A percentile compares a stretch with the other conserved stretches of the same genome.
These are phyloP conservation scores for Fusarium beomiforme DNA, from an alignment of 2,329 filamentous ascomycete genomes.

Conservation along the genomic window DNA sequence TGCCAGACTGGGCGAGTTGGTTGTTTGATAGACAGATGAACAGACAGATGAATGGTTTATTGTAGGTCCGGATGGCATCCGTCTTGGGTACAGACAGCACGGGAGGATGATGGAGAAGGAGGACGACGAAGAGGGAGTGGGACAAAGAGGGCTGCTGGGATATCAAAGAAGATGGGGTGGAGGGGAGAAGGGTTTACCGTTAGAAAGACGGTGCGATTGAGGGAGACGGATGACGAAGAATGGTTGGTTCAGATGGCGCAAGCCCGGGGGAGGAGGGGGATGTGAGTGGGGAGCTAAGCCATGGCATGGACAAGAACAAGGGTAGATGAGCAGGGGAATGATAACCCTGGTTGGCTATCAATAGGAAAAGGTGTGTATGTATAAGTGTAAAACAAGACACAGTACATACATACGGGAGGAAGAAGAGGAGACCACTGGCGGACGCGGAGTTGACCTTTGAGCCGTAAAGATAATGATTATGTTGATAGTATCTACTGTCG, in stretches of 20 bases:
- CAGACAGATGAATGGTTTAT: conserved; percentile 26
- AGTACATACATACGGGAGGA: not conserved
- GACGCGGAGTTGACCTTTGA: conserved; percentile 19
- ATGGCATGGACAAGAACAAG: conserved; percentile 36
- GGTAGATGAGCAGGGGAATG: conserved; percentile 28
- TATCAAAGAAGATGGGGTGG: conserved; percentile 37
- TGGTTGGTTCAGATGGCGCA: conserved; percentile 49
- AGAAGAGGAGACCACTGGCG: not conserved
- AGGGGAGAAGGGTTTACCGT: conserved; percentile 38
- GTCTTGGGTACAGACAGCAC: conserved; percentile 12
- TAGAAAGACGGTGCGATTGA: conserved; percentile 44
- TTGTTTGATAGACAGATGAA: conserved; percentile 29
- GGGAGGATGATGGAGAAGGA: conserved; percentile 1
- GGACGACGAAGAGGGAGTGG: conserved; percentile 39
- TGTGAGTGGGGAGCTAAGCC: conserved; percentile 28
- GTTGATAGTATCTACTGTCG: not conserved
- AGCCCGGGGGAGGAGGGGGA: conserved; percentile 27
- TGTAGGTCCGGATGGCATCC: conserved; percentile 33
- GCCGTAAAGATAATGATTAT: conserved; percentile 4
- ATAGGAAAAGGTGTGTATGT: conserved; percentile 17
- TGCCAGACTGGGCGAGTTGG: conserved; percentile 19
- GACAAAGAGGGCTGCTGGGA: conserved; percentile 38
- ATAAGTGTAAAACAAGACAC: conserved; percentile 33
- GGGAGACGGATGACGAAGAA: conserved; percentile 47
- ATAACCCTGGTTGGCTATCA: conserved; percentile 24